These are phyloP conservation scores for Penicillium brasilianum DNA, from an alignment of 2,329 filamentous ascomycete species.

Conservation along the genomic window DNA sequence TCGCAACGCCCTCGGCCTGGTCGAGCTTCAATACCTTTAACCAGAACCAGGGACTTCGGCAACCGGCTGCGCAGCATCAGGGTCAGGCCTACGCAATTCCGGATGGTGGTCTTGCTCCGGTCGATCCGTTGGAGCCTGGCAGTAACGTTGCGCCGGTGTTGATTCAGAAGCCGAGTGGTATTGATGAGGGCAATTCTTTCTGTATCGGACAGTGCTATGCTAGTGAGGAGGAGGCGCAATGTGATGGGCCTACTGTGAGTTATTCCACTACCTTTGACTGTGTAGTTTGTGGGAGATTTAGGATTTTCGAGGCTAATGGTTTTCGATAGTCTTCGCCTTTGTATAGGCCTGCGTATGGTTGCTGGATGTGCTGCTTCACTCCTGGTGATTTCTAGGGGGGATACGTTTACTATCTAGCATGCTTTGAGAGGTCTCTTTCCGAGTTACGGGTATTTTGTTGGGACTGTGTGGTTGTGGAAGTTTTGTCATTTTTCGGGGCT, in stretches of 20 bases:
- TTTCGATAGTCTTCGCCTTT: slow-evolving; percentile 14
- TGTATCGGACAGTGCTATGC: slow-evolving; percentile 23
- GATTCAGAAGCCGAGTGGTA: slow-evolving; percentile 6
- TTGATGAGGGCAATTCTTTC: slow-evolving; percentile 27
- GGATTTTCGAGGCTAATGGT: slow-evolving; percentile 7
- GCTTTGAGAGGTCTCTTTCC: too few species aligned
- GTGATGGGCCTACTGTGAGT: slow-evolving; percentile 24
- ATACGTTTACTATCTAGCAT: too few species aligned
- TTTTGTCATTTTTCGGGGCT: neutral
- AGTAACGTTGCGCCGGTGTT: slow-evolving; percentile 18
- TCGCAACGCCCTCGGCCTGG: neutral
- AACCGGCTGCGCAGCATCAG: neutral
- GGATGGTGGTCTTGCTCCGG: slow-evolving; percentile 13
- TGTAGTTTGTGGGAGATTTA: neutral
- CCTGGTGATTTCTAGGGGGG: slow-evolving; percentile 14
- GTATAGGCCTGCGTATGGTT: slow-evolving; percentile 4
- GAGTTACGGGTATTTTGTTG: too few species aligned
- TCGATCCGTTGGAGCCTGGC: slow-evolving; percentile 17
- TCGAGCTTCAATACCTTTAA: neutral
- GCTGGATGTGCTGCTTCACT: slow-evolving; percentile 20
- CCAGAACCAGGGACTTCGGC: neutral
- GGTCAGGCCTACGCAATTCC: neutral
- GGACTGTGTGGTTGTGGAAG: too few species aligned
- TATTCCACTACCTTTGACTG: neutral
- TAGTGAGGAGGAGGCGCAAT: slow-evolving; percentile 17